Evolutionary conservation across 2,329 filamentous ascomycete species (phyloP), one percentile per base, ranked within the genome.

Genomic region (Coniochaeta pulveracea): DNA sequence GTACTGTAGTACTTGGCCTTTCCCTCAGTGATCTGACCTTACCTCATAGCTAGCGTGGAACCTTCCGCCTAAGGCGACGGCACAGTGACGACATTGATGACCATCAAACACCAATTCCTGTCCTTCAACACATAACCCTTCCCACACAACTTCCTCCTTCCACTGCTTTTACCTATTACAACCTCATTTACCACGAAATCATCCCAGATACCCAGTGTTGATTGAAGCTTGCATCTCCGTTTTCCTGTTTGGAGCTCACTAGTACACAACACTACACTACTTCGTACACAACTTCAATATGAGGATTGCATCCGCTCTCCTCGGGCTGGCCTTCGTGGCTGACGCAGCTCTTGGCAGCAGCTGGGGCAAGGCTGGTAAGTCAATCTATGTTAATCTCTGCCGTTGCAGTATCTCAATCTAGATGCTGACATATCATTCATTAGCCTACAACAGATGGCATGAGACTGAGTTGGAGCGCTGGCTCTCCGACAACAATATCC

Each of bases 371-470:
- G 67, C 85, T 51, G 80, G 88, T 93, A 70, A 48, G 82, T 61
- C 30, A 19, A 43, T 12, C 23, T 24, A 21, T 17, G 28, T 19
- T 33, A 10, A 36, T 37, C 19, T 29, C 33, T 37, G 38, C 21
- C 24, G 23, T 37, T 28, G 36, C 12, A 10, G 24, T 26, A 34
- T 23, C 35, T 24, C 10, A 16, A 34, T 6, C 23, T 11, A 8
- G 28, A n/a, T 32, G 37, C 44, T 56, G 40, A 57, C 41, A 34
- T 34, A n/a, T n/a, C n/a, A 41, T 41, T 38, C 38, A 45, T 31
- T 51, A 94, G 89, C 80, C 11, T 96, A 96, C 69, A 95, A 96
- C 64, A 95, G 91, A 57, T 98, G 91, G 91, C 89, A 96, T 50
- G 80, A 96, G 66, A 93, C 85, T 15, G 91, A 98, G 69, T 76